phyloP scores from a whole-genome alignment of 108 stramenopile genomes.

The Stephanodiscus minutulus region DNA sequence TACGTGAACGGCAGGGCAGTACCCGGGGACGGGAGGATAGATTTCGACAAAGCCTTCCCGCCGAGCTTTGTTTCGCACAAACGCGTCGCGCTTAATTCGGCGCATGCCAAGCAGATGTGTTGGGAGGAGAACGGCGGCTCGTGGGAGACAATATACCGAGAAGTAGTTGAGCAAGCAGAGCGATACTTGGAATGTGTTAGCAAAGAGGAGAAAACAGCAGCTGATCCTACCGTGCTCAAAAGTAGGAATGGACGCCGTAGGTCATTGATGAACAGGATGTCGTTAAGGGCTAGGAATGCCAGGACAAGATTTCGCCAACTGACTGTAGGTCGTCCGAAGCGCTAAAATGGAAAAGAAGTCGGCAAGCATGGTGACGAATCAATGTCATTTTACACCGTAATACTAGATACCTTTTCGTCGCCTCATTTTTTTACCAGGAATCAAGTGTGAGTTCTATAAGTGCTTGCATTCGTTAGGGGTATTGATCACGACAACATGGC shows the following conservation, averaged over 20 bases:
- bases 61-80: constrained; percentile 44
- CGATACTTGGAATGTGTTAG: constrained; percentile 16
- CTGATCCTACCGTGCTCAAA: background rate
- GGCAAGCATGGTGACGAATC: background rate
- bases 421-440: too few relatives aligned
- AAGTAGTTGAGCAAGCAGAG: constrained; percentile 47
- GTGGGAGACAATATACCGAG: constrained; percentile 35
- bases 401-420: background rate
- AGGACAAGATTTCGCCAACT: background rate
- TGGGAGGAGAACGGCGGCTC: constrained; percentile 56
- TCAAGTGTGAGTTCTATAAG: too few relatives aligned
- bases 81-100: constrained; percentile 36
- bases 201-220: background rate
- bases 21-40: constrained; percentile 60
- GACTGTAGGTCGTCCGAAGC: background rate
- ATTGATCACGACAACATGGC: too few relatives aligned
- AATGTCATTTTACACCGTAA: background rate
- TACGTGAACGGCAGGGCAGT: constrained; percentile 51
- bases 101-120: constrained; percentile 62
- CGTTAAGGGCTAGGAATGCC: too few relatives aligned
- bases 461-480: too few relatives aligned
- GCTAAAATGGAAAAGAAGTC: background rate
- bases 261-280: background rate
- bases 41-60: constrained; percentile 57
- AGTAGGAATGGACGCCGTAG: background rate